A percentile compares a stretch with the other conserved stretches of the same genome.
Conservation (phyloP, 805 yeast genomes). For the Suhomyces sp. region DNA sequence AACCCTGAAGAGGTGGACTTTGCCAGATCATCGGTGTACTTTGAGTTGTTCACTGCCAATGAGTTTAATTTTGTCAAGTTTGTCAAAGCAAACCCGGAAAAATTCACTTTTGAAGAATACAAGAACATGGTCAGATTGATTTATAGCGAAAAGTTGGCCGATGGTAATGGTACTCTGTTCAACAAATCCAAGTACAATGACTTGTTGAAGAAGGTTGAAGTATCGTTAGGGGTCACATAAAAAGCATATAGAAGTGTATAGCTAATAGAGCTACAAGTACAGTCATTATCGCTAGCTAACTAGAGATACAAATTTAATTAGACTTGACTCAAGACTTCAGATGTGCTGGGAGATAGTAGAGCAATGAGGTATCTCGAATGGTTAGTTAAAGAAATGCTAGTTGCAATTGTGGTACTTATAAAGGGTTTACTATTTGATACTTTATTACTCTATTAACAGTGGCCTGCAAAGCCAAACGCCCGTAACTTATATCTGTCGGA, state of each 20-base stretch:
- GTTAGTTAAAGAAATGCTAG: background rate
- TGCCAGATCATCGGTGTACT: constrained; percentile 51
- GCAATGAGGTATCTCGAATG: no score
- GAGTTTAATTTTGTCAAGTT: constrained; percentile 47
- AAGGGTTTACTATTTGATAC: no score
- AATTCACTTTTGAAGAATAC: constrained; percentile 44
- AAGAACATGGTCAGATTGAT: constrained; percentile 53
- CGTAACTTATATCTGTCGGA: constrained; percentile 36
- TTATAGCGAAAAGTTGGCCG: constrained; percentile 44
- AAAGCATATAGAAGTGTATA: background rate
- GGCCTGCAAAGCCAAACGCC: background rate
- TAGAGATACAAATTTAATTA: no score
- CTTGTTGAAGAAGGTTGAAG: constrained; percentile 25
- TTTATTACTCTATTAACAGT: constrained; percentile 1
- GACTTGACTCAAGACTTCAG: no score
- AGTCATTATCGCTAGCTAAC: background rate
- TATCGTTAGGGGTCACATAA: background rate
- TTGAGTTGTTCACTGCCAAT: constrained; percentile 50
- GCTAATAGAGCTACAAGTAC: no score
- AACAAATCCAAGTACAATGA: constrained; percentile 39
- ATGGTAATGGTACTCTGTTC: constrained; percentile 35
- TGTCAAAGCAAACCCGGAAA: constrained; percentile 29
- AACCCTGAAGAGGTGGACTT: constrained; percentile 56
- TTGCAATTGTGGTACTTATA: background rate
- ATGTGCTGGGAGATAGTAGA: no score